Percentiles rank a stretch among this genome's conserved stretches.
phyloP scores from a whole-genome alignment of 805 yeast genomes.

The Metschnikowia henanensis region DNA sequence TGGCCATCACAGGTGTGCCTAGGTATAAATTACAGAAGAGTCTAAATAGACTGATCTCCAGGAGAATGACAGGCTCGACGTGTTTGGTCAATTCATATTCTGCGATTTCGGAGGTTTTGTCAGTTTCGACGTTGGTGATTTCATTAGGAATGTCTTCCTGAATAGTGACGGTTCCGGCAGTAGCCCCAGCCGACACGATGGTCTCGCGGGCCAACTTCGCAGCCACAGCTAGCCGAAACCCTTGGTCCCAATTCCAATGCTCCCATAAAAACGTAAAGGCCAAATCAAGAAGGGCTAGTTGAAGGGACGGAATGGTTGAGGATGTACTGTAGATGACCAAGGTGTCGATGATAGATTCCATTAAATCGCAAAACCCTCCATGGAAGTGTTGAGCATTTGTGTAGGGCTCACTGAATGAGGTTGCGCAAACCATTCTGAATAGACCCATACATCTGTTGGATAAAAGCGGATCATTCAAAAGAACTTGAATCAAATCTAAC shows the following conservation, averaged over 20 bases:
- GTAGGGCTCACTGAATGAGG: slow-evolving; percentile 6
- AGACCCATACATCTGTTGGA: slow-evolving; percentile 12
- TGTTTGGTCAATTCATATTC: slow-evolving; percentile 3
- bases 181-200: slow-evolving; percentile 10
- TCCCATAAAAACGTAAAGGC: slow-evolving; percentile 15
- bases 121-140: not conserved
- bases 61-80: slow-evolving; percentile 7
- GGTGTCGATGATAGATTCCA: slow-evolving; percentile 12
- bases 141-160: slow-evolving; percentile 2
- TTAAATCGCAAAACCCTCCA: slow-evolving; percentile 10
- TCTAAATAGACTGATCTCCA: slow-evolving; percentile 10
- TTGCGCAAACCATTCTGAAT: slow-evolving; percentile 12
- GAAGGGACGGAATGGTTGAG: slow-evolving; percentile 9
- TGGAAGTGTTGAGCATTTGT: slow-evolving; percentile 14
- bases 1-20: slow-evolving; percentile 14
- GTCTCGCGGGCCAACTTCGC: slow-evolving; percentile 8
- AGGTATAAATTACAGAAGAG: slow-evolving; percentile 18
- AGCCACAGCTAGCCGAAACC: slow-evolving; percentile 4
- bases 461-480: slow-evolving; percentile 4
- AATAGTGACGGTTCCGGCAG: slow-evolving; percentile 10
- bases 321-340: slow-evolving; percentile 7
- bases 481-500: slow-evolving; percentile 2
- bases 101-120: not conserved
- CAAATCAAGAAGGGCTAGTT: slow-evolving; percentile 13
- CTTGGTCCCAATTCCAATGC: slow-evolving; percentile 17